A percentile compares a stretch with the other conserved stretches of the same genome.
Evolutionary conservation across 441 rosid genomes (phyloP).

Genomic region (Populus trichocarpa): DNA sequence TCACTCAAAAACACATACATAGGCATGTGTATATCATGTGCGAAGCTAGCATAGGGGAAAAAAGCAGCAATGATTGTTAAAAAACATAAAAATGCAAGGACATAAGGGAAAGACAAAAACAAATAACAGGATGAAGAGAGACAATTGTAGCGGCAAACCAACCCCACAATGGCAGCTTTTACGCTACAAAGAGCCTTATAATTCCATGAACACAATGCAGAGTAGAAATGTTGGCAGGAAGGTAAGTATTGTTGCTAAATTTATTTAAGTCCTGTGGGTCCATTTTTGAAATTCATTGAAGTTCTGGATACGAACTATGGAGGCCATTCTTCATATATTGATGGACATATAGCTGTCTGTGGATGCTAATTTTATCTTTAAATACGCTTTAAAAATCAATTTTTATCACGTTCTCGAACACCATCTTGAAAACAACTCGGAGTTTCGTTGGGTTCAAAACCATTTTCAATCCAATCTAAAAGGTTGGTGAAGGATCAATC

Average conservation of each 20-base stretch:
- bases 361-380: neutral
- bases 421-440: no score
- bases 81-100: no score
- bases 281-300: neutral
- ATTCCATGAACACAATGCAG: neutral
- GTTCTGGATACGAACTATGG: neutral
- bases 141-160: neutral
- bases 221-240: neutral
- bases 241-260: neutral
- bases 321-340: neutral
- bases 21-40: neutral
- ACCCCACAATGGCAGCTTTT: constrained; percentile 19
- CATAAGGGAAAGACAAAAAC: no score
- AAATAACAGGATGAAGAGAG: neutral
- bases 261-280: constrained; percentile 4
- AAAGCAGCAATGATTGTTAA: neutral
- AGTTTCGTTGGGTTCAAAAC: neutral
- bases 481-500: neutral
- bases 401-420: no score
- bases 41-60: neutral
- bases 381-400: no score
- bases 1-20: neutral
- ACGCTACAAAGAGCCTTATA: neutral
- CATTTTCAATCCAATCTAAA: neutral
- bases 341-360: neutral